Conservation (phyloP, 2,329 filamentous ascomycete genomes). For the Xylaria hypoxylon region DNA sequence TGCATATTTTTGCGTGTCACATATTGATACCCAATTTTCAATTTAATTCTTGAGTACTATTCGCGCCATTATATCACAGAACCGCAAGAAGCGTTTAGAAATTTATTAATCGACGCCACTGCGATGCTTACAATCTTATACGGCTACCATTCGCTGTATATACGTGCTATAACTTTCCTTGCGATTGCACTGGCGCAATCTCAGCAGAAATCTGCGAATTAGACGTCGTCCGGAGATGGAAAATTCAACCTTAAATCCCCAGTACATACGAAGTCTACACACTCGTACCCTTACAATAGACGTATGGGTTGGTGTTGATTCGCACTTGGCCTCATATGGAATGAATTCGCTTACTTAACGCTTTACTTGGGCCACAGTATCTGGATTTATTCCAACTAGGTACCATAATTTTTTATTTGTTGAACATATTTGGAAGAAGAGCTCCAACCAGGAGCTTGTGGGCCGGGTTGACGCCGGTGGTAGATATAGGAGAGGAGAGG, state of each 20-base stretch:
- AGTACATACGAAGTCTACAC: conserved; percentile 21
- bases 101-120: conserved; percentile 3
- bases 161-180: conserved; percentile 9
- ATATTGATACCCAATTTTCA: conserved; percentile 35
- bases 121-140: conserved; percentile 3
- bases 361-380: conserved; percentile 9
- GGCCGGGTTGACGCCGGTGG: background rate
- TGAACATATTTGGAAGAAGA: background rate
- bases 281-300: conserved; percentile 8
- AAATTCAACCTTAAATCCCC: conserved; percentile 1
- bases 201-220: background rate
- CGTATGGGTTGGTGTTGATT: background rate
- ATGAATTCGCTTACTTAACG: background rate
- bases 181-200: background rate
- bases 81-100: background rate
- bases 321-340: conserved; percentile 1
- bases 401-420: conserved; percentile 26
- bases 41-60: conserved; percentile 20
- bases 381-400: conserved; percentile 14
- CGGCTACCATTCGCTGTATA: conserved; percentile 13
- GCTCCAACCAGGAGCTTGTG: background rate
- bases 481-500: background rate
- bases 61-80: conserved; percentile 7
- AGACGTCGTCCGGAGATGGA: conserved; percentile 2
- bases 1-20: conserved; percentile 13